Base-by-base conservation (phyloP, 2,329 filamentous ascomycete genomes). In the Neofusicoccum sp. region DNA sequence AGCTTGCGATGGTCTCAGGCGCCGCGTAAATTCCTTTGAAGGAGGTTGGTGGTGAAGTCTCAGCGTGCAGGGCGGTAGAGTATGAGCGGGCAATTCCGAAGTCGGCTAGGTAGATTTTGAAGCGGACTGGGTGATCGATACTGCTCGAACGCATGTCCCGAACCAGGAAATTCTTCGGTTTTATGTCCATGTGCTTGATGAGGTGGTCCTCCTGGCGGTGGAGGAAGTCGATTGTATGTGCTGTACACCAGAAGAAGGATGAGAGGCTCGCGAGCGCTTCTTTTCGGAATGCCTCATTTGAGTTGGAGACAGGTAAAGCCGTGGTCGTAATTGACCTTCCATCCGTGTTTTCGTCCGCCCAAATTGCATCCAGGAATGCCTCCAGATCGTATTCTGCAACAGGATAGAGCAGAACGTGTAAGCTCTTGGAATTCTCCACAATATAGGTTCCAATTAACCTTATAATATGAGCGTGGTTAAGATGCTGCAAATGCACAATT, bases 141-240 rank as follows among this genome's bases (percentile, higher is more conserved):
- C 4, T 24, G 20, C n/a, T 14, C 14, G 24, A 11, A 3, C 12
- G 20, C 5, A 54, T 24, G 7, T 61, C n/a, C 2, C 60, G 57
- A 2, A 69, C 64, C 6, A 70, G 53, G 8, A 69, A 58, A 34
- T 69, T 69, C 40, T 63, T 47, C 3, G 67, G 68, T 43, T 70
- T 70, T 51, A 70, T 66, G 43, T 70, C 68, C 66, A 66, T 70
- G 54, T 69, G 68, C 45, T 66, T 68, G 8, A 63, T 62, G 24
- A 56, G 34, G 7, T 41, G 49, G 2, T 20, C 40, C n/a, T n/a
- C n/a, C 12, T n/a, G 14, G 4, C 24, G 6, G 30, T 69, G 67
- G 11, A 70, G 47, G 51, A 61, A 66, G 1, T 20, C 24, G 1
- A 69, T 28, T 8, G 65, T 65, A 31, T 47, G 41, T 1, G 59